These are phyloP conservation scores for Balamuthia mandrillaris DNA, from an alignment of 208 protist genomes.

Conservation along the genomic window DNA sequence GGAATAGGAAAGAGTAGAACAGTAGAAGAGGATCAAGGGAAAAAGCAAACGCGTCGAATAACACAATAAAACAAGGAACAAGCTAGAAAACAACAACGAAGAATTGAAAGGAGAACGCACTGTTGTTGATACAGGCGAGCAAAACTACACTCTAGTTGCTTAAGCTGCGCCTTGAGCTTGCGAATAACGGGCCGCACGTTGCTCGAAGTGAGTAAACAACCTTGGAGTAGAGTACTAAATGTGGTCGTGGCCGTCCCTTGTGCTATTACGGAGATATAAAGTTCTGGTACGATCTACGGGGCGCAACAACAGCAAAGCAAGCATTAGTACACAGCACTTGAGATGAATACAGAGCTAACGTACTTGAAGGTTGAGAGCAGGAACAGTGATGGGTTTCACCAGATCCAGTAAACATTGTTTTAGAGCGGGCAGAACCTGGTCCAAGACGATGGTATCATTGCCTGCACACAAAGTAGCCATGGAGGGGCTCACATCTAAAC, in stretches of 20 bases:
- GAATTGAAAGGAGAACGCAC: no score
- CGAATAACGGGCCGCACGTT: background rate
- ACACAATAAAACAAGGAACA: no score
- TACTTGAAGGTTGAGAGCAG: slow-evolving; percentile 11
- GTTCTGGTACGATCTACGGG: background rate
- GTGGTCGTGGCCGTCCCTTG: background rate
- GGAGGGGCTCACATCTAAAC: slow-evolving; percentile 12
- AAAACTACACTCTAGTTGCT: slow-evolving; percentile 14
- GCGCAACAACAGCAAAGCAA: background rate
- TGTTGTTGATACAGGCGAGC: background rate
- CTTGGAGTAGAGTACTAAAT: slow-evolving; percentile 7
- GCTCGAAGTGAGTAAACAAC: background rate
- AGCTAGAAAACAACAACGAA: no score
- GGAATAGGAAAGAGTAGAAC: no score
- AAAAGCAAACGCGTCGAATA: background rate
- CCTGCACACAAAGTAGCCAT: slow-evolving; percentile 7
- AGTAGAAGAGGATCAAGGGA: background rate
- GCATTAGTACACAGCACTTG: background rate
- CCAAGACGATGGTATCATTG: background rate
- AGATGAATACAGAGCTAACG: background rate
- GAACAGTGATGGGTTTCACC: slow-evolving; percentile 18
- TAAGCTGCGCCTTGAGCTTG: background rate
- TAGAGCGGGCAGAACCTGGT: background rate
- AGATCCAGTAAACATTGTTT: slow-evolving; percentile 16
- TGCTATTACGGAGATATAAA: slow-evolving; percentile 18